Base-by-base conservation (phyloP, 305 asterid species). In the Coffea humblotiana region DNA sequence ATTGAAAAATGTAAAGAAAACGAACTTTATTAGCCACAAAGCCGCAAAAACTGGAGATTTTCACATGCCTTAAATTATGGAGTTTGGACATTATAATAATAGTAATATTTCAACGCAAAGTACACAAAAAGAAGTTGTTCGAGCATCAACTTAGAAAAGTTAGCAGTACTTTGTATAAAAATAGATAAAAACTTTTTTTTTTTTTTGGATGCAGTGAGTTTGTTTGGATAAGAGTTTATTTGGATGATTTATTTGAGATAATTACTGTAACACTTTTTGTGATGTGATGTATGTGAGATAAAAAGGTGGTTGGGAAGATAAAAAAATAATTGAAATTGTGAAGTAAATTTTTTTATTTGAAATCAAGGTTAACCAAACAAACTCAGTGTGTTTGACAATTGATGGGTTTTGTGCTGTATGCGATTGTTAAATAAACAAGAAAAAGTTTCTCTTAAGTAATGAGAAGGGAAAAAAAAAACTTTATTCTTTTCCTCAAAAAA, bases 21-120 rank as follows among this genome's bases (percentile, higher is more conserved):
- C 25, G 65, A 74, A 83, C 75, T 74, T 77, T 84, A 84, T 79
- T 80, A 82, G 87, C 83, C 84, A 85, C 89, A 81, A 82, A 88
- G 83, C 88, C 91, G 75, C 67, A 77, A 86, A 85, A 83, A 14
- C 79, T 61, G 89, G 88, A 71, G 83, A 67, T 77, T 74, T 77
- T 61, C 90, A 86, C 91, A 86, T 89, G 92, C 84, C 82, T 80
- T 83, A 71, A 83, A 82, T 79, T 71, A 82, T 77, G 81, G 81
- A 73, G 63, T 61, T 43, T 15, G 8, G 43, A 16, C 56, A 76
- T 68, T 76, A 81, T 37, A 37, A 37, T 37, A 37, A 37, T 29
- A 1, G 1, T 81, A 74, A 81, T 64, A 77, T 40, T 73, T 75
- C 32, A 29, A 65, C 77, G 43, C 61, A 43, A 3, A 64, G 84